A percentile compares a stretch with the other conserved stretches of the same genome.
phyloP scores from a whole-genome alignment of 495 filamentous ascomycete genomes.

The Penicillium roqueforti region DNA sequence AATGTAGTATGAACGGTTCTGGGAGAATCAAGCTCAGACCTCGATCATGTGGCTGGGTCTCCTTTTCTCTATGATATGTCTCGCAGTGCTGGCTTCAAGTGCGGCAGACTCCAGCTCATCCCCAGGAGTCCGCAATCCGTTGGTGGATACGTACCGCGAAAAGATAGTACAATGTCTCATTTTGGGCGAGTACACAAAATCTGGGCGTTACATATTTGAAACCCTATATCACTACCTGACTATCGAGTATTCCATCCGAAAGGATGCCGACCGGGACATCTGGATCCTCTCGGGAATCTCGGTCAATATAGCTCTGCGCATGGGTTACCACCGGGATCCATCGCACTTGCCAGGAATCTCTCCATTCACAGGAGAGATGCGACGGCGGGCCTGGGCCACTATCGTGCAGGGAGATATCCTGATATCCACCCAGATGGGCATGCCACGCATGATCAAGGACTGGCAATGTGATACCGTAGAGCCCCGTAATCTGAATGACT shows the following conservation, averaged over 20 bases:
- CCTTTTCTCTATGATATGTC: slow-evolving; percentile 24
- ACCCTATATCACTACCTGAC: slow-evolving; percentile 38
- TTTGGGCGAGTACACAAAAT: slow-evolving; percentile 41
- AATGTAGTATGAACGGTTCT: neutral
- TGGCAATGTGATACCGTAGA: slow-evolving; percentile 34
- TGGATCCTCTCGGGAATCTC: slow-evolving; percentile 40
- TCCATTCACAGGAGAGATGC: slow-evolving; percentile 52
- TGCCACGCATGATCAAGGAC: slow-evolving; percentile 32
- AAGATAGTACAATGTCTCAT: slow-evolving; percentile 38
- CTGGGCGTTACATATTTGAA: slow-evolving; percentile 38
- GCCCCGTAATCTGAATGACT: slow-evolving; percentile 37
- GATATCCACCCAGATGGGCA: slow-evolving; percentile 37
- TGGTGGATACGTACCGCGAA: slow-evolving; percentile 16
- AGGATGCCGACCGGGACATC: slow-evolving; percentile 35
- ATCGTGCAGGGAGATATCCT: slow-evolving; percentile 49
- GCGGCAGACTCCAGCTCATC: neutral
- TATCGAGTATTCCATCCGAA: slow-evolving; percentile 32
- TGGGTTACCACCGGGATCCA: slow-evolving; percentile 49
- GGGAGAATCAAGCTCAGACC: slow-evolving; percentile 13
- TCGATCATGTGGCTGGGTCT: slow-evolving; percentile 23
- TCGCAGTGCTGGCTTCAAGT: slow-evolving; percentile 12
- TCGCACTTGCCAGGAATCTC: slow-evolving; percentile 42
- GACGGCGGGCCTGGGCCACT: slow-evolving; percentile 51
- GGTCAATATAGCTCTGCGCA: slow-evolving; percentile 37
- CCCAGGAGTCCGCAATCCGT: neutral